Evolutionary conservation across 1,139 yeast species (phyloP), one percentile per base, ranked within the genome.

Genomic region (Suhomyces coccinellae): DNA sequence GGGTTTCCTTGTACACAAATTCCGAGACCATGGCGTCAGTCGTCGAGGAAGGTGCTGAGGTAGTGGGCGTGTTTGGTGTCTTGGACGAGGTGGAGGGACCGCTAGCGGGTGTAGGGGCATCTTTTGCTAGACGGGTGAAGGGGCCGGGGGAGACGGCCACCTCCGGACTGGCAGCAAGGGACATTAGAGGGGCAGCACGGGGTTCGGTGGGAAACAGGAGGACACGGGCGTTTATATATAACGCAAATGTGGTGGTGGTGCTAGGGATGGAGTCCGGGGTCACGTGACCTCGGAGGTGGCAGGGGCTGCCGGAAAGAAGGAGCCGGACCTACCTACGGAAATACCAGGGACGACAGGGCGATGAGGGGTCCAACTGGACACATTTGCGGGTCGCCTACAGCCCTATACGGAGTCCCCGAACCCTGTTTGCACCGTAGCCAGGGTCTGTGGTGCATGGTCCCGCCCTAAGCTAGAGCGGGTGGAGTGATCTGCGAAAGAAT

Each of bases 1-100:
- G 55, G 34, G 61, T 56, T 12, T 41, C 38, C 10, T 41, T 39
- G 33, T 40, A 40, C 4, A 31, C 36, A 12, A 40, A 35, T 10
- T 26, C 24, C 9, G 38, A 36, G n/a, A 5, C 12, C 13, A 13
- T 7, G 22, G 30, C 28, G 24, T 36, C 12, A 6, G 12, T 30
- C 5, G 33, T 13, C 5, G 33, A 15, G 5, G 33, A 4, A 20
- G 24, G 24, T 7, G 24, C 24, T 9, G 24, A 6, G 24, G 24
- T 5, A 9, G 24, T 20, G 24, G 24, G 7, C 24, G 24, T 20
- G 24, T 7, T 6, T 7, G 24, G 24, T 20, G 24, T 20, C 24
- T 17, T 33, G 33, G 38, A 17, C 12, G n/a, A 4, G 7, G 7
- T 24, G n/a, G 37, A 14, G 12, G 20, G 24, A 6, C 17, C 22